Evolutionary conservation across 2,329 filamentous ascomycete genomes (phyloP).

Genomic region (Epichloe sylvatica): DNA sequence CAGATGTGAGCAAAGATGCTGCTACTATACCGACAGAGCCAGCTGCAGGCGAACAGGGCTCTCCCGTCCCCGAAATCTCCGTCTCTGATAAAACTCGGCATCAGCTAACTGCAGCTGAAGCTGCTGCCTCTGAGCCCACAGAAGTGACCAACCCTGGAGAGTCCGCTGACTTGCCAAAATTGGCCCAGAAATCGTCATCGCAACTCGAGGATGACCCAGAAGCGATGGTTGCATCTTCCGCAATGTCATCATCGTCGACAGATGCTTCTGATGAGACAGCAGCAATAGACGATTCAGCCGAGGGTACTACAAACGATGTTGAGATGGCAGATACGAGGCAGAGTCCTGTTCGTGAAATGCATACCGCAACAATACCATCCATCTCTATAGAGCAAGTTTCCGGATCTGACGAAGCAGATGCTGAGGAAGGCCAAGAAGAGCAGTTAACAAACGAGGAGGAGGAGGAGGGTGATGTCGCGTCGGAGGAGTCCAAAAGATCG

Average conservation of each 20-base stretch:
- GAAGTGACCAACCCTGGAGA: background rate
- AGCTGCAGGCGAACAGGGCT: background rate
- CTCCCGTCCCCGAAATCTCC: background rate
- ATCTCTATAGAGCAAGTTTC: slow-evolving; percentile 3
- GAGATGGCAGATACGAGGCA: background rate
- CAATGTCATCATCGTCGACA: background rate
- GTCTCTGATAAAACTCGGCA: background rate
- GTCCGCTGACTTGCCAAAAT: background rate
- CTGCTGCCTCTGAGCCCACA: background rate
- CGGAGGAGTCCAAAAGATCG: background rate
- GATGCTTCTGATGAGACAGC: background rate
- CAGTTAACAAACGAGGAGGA: too few relatives aligned
- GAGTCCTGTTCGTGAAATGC: background rate
- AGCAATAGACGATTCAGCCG: background rate
- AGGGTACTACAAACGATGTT: background rate
- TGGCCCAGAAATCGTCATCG: background rate
- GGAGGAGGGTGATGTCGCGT: background rate
- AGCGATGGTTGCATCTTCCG: background rate
- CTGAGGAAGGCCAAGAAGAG: background rate
- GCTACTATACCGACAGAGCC: background rate
- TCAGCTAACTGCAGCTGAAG: background rate
- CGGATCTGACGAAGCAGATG: background rate
- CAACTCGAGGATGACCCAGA: background rate
- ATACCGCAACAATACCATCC: background rate
- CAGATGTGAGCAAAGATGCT: background rate